Conservation (phyloP, 768 basidiomycete genomes). For the Termitomyces sp. region DNA sequence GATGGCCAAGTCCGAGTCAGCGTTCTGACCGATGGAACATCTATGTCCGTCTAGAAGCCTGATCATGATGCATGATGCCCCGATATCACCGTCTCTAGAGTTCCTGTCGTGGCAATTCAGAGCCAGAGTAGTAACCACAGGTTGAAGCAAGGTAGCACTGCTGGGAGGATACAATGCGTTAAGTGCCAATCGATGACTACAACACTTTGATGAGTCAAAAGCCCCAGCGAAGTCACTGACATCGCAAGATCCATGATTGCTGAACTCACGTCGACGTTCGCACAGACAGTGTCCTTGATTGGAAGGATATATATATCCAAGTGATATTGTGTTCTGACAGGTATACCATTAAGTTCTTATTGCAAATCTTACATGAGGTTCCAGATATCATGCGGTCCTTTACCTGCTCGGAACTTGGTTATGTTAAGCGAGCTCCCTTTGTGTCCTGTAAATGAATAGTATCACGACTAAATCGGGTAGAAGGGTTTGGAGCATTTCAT, state of each 20-base stretch:
- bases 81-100: neutral
- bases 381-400: neutral
- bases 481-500: neutral
- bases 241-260: no score
- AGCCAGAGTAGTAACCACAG: neutral
- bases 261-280: no score
- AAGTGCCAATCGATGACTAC: neutral
- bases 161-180: neutral
- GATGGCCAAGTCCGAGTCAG: neutral
- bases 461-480: neutral
- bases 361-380: no score
- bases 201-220: no score
- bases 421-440: neutral
- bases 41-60: neutral
- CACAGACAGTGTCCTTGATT: no score
- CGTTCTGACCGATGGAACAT: no score
- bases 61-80: neutral
- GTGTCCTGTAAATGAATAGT: neutral
- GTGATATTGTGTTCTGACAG: no score
- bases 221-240: no score
- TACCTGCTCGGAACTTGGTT: neutral
- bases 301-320: no score
- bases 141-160: neutral
- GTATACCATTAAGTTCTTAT: no score
- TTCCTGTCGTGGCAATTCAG: neutral